Percentiles rank a stretch among this genome's conserved stretches.
Evolutionary conservation across 306 rosid genomes (phyloP).

Genomic region (Casuarina cunninghamiana): DNA sequence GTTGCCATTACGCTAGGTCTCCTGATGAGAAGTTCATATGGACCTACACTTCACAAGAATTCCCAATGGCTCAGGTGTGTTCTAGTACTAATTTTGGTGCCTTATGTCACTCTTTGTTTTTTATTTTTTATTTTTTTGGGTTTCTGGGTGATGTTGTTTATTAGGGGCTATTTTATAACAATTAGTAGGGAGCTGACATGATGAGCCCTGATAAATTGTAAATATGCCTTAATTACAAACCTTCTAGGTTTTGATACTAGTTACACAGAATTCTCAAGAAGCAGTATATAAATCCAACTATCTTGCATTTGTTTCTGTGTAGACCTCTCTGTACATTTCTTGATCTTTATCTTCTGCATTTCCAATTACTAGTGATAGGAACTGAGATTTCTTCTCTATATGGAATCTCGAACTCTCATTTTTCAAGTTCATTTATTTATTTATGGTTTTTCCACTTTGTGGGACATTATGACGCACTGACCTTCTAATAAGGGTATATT

Average conservation of each 20-base stretch:
- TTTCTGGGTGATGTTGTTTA: background rate
- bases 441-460: no score
- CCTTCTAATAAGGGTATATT: no score
- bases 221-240: background rate
- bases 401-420: no score
- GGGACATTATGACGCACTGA: no score
- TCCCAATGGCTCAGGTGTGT: constrained; percentile 77
- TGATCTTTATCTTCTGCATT: no score
- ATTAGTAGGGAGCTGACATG: background rate
- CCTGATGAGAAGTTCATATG: constrained; percentile 52
- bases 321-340: no score
- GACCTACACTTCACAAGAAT: constrained; percentile 84
- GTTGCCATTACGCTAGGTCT: constrained; percentile 19
- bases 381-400: no score
- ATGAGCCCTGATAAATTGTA: background rate
- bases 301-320: no score
- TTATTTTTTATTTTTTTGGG: background rate
- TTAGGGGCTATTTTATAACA: background rate
- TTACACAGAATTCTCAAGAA: no score
- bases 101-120: background rate
- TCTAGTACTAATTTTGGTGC: constrained; percentile 14
- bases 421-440: no score
- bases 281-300: no score
- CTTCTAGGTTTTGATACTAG: background rate
- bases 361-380: no score